Evolutionary conservation across 495 filamentous ascomycete genomes (phyloP).

Genomic region (Durotheca rogersii): DNA sequence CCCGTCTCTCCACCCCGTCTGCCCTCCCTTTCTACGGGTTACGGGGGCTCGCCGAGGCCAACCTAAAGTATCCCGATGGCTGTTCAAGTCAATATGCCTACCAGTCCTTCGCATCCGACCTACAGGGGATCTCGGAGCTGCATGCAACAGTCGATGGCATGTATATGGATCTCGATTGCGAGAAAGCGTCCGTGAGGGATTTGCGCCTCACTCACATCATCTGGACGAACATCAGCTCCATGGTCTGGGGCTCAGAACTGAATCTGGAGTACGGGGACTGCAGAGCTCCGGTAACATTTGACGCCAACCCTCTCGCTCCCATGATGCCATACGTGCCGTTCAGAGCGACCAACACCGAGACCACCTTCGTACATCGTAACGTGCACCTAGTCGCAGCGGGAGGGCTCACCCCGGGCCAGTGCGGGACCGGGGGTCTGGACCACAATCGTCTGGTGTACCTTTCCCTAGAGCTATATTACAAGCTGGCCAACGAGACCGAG

Average conservation of each 20-base stretch:
- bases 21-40: slow-evolving; percentile 12
- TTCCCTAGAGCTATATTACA: background rate
- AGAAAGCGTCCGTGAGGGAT: slow-evolving; percentile 9
- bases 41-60: slow-evolving; percentile 19
- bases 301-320: background rate
- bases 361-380: background rate
- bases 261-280: slow-evolving; percentile 2
- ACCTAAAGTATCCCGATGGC: slow-evolving; percentile 25
- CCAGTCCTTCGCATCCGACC: slow-evolving; percentile 22
- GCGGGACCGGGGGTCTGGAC: slow-evolving; percentile 9
- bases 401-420: slow-evolving; percentile 16
- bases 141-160: slow-evolving; percentile 30
- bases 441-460: slow-evolving; percentile 26
- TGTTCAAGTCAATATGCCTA: slow-evolving; percentile 22
- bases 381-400: background rate
- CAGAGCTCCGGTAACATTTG: background rate
- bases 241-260: slow-evolving; percentile 17
- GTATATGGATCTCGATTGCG: slow-evolving; percentile 25
- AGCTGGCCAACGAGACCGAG: background rate
- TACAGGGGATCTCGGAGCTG: slow-evolving; percentile 14
- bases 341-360: background rate
- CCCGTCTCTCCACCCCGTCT: background rate
- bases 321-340: background rate
- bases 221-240: slow-evolving; percentile 9
- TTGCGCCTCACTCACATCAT: slow-evolving; percentile 7